Percentiles rank a stretch among this genome's conserved stretches.
phyloP scores from a whole-genome alignment of 768 basidiomycete genomes.

The Amanita molliuscula region DNA sequence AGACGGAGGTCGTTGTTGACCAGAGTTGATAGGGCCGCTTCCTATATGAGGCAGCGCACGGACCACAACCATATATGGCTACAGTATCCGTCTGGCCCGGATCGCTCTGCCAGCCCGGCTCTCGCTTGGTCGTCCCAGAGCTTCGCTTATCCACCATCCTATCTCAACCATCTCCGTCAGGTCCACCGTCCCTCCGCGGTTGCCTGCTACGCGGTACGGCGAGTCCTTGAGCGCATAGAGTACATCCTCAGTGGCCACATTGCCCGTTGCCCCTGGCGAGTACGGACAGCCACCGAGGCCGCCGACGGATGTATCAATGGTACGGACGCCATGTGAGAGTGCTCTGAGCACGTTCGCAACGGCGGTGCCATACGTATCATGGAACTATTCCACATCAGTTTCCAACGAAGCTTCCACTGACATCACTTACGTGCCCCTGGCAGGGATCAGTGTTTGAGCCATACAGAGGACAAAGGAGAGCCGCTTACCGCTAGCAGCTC shows the following conservation, averaged over 20 bases:
- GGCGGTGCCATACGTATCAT: slow-evolving; percentile 84
- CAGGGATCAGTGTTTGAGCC: background rate
- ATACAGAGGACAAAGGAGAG: background rate
- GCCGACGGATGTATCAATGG: slow-evolving; percentile 77
- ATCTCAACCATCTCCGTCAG: slow-evolving; percentile 62
- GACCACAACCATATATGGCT: slow-evolving; percentile 16
- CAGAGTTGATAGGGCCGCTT: slow-evolving; percentile 39
- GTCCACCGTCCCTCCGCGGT: slow-evolving; percentile 34
- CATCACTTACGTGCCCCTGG: slow-evolving; percentile 44
- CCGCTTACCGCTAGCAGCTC: slow-evolving; percentile 57
- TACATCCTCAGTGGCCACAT: slow-evolving; percentile 89
- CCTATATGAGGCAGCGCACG: slow-evolving; percentile 28
- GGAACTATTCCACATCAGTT: slow-evolving; percentile 42
- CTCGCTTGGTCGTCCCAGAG: slow-evolving; percentile 55
- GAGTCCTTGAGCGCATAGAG: slow-evolving; percentile 72
- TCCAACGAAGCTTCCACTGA: background rate
- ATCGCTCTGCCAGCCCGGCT: slow-evolving; percentile 74
- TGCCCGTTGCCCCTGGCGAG: slow-evolving; percentile 92
- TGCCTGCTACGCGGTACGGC: slow-evolving; percentile 41
- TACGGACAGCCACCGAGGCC: slow-evolving; percentile 95
- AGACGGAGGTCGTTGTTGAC: slow-evolving; percentile 33
- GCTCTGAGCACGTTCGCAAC: slow-evolving; percentile 69
- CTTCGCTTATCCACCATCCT: slow-evolving; percentile 74
- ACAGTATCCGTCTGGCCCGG: slow-evolving; percentile 23
- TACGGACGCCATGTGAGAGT: slow-evolving; percentile 63